Evolutionary conservation across 192 early-diverging fungal species (phyloP).

Genomic region (Backusella liffmaniae): DNA sequence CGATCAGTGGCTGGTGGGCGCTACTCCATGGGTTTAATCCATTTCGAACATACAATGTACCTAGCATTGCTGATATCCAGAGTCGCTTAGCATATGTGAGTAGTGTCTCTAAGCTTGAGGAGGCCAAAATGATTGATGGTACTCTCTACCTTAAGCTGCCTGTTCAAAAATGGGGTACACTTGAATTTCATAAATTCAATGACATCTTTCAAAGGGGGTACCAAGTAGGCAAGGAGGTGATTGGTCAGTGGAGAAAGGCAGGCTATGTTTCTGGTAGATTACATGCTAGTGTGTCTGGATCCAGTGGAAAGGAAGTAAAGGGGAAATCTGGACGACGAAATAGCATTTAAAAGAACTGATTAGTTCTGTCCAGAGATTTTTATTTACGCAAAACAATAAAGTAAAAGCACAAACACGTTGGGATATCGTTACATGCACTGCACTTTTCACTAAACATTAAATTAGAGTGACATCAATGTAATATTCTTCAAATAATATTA

Average conservation of each 20-base stretch:
- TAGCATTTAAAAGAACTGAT: slow-evolving; percentile 16
- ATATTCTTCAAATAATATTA: no score
- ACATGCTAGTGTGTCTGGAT: neutral
- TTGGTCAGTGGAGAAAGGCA: slow-evolving; percentile 77
- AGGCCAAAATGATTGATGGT: slow-evolving; percentile 79
- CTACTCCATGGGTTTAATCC: slow-evolving; percentile 82
- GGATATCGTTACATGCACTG: no score
- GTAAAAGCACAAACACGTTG: neutral
- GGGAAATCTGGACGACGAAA: slow-evolving; percentile 31
- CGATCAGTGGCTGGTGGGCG: slow-evolving; percentile 88
- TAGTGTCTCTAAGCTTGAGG: slow-evolving; percentile 85
- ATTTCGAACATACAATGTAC: slow-evolving; percentile 71
- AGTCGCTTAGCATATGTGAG: slow-evolving; percentile 90
- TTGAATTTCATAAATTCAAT: slow-evolving; percentile 89
- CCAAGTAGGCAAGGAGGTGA: slow-evolving; percentile 73
- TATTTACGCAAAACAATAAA: neutral
- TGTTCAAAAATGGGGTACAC: slow-evolving; percentile 77
- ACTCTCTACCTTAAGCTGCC: slow-evolving; percentile 85
- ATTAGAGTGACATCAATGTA: no score
- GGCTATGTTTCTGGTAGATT: slow-evolving; percentile 48
- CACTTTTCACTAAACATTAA: no score
- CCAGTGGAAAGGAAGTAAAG: slow-evolving; percentile 32
- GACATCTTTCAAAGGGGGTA: slow-evolving; percentile 89
- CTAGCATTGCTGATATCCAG: slow-evolving; percentile 94
- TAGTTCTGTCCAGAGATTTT: neutral